These are phyloP conservation scores for Stemphylium beticola DNA, from an alignment of 2,329 filamentous ascomycete genomes.

Conservation along the genomic window DNA sequence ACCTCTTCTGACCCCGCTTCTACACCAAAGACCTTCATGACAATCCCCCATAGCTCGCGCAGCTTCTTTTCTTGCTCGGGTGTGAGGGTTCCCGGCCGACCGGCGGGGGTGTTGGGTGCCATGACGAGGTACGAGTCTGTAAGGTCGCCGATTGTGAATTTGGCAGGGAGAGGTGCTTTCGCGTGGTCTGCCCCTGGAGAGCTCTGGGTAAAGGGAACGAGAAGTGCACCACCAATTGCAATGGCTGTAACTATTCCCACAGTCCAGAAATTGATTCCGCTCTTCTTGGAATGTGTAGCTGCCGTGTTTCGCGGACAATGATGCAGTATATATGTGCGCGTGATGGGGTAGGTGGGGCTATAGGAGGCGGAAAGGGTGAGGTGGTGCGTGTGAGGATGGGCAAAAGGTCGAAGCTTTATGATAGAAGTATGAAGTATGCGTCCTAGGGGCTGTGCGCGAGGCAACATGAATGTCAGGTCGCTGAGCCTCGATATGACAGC, in stretches of 20 bases:
- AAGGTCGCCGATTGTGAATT: constrained; percentile 28
- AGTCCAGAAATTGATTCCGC: constrained; percentile 36
- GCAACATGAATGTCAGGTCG: constrained; percentile 33
- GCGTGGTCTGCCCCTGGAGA: constrained; percentile 13
- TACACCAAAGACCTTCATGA: constrained; percentile 75
- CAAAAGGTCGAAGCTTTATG: constrained; percentile 13
- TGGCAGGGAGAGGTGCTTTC: constrained; percentile 13
- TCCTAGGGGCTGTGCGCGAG: constrained; percentile 26
- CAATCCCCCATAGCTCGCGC: constrained; percentile 80
- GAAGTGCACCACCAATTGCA: constrained; percentile 42
- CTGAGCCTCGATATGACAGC: constrained; percentile 11
- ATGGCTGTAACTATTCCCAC: constrained; percentile 37
- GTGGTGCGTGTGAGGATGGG: constrained; percentile 18
- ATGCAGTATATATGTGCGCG: constrained; percentile 17
- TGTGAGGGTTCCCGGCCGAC: constrained; percentile 86
- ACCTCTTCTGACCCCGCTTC: constrained; percentile 42
- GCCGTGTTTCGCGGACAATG: constrained; percentile 10
- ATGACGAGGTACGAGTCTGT: constrained; percentile 48
- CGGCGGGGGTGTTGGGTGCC: constrained; percentile 60
- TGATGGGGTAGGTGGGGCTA: constrained; percentile 9
- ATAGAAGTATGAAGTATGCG: constrained; percentile 6
- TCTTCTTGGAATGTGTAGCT: constrained; percentile 23
- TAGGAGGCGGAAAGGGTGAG: constrained; percentile 19
- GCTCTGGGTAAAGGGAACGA: constrained; percentile 29
- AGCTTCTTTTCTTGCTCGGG: constrained; percentile 86